Percentiles rank a stretch among this genome's conserved stretches.
Evolutionary conservation across 1,139 yeast species (phyloP).

Genomic region (Dujonia santamariae): DNA sequence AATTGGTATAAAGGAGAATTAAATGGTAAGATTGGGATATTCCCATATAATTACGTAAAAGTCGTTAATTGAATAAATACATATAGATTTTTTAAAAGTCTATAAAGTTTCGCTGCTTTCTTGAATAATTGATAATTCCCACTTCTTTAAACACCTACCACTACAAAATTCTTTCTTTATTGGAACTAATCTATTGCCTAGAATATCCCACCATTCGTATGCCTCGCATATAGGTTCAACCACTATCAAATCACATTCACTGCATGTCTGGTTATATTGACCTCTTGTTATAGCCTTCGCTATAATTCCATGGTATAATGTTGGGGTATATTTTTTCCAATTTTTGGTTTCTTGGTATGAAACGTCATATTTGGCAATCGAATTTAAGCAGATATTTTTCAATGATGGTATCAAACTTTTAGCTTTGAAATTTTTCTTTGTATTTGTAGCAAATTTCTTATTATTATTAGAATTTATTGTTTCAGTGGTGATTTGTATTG

Average conservation of each 20-base stretch:
- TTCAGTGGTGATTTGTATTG: constrained; percentile 16
- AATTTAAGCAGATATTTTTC: constrained; percentile 31
- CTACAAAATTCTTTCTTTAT: constrained; percentile 40
- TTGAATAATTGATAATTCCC: constrained; percentile 12
- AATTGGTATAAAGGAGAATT: constrained; percentile 64
- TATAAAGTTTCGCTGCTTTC: neutral
- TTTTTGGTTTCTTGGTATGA: constrained; percentile 42
- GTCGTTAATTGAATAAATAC: constrained; percentile 12
- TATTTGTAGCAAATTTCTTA: constrained; percentile 7
- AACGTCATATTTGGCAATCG: constrained; percentile 40
- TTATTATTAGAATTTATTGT: constrained; percentile 13
- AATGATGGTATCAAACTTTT: constrained; percentile 26
- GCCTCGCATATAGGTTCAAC: constrained; percentile 44
- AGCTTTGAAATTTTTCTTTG: constrained; percentile 7
- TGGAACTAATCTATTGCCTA: constrained; percentile 37
- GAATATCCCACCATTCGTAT: constrained; percentile 47
- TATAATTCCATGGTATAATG: constrained; percentile 30
- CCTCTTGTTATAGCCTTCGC: constrained; percentile 40
- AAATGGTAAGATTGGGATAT: constrained; percentile 45
- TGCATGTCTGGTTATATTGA: constrained; percentile 33
- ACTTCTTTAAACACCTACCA: constrained; percentile 32
- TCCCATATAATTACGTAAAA: constrained; percentile 55
- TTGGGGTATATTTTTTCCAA: constrained; percentile 42
- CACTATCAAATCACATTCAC: constrained; percentile 31
- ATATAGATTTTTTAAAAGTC: too few species aligned